phyloP scores from a whole-genome alignment of 306 rosid species.

The Acacia confusa region DNA sequence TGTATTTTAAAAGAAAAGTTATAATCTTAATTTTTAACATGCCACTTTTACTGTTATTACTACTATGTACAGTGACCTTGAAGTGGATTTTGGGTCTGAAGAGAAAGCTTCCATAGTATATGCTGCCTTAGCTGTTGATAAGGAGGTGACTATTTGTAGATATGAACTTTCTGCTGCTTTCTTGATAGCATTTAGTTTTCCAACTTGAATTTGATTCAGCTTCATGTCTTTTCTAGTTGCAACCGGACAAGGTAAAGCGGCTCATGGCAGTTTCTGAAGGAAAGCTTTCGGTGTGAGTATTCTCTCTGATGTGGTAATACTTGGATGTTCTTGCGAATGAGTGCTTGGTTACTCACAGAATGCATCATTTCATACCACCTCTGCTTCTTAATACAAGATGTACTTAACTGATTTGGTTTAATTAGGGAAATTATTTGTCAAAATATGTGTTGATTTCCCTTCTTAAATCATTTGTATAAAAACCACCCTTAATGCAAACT shows the following conservation, averaged over 20 bases:
- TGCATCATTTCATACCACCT: background rate
- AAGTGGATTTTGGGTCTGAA: slow-evolving; percentile 70
- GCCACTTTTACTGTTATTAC: background rate
- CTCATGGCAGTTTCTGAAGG: slow-evolving; percentile 62
- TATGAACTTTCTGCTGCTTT: slow-evolving; percentile 22
- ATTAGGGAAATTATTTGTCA: no score
- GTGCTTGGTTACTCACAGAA: background rate
- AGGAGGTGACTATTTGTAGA: slow-evolving; percentile 59
- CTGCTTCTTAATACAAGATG: no score
- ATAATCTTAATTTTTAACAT: no score
- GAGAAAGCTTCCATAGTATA: slow-evolving; percentile 67
- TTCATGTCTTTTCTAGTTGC: slow-evolving; percentile 63
- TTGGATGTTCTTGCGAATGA: background rate
- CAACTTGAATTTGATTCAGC: slow-evolving; percentile 24
- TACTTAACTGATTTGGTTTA: no score
- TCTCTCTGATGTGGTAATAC: background rate
- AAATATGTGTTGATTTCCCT: no score
- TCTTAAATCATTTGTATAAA: no score
- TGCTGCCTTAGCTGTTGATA: slow-evolving; percentile 70
- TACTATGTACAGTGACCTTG: slow-evolving; percentile 64
- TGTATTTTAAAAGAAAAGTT: background rate
- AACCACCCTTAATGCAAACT: no score
- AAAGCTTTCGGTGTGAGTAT: slow-evolving; percentile 77
- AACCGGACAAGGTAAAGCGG: slow-evolving; percentile 88
- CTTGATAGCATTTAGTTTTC: background rate